These are phyloP conservation scores for Ceratocystis papillata DNA, from an alignment of 2,329 filamentous ascomycete genomes.

Conservation along the genomic window DNA sequence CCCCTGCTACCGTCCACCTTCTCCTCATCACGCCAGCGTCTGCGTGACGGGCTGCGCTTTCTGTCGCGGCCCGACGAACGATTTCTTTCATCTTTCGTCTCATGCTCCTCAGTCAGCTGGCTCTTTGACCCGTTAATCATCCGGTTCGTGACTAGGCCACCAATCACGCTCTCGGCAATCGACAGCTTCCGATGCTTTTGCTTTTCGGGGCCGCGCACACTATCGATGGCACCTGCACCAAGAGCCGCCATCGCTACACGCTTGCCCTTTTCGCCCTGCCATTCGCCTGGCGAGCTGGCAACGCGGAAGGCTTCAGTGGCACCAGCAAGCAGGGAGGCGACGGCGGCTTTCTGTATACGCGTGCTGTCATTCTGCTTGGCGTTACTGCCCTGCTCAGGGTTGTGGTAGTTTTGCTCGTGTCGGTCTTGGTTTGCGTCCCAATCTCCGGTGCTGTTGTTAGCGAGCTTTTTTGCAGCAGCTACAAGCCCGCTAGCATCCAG, in stretches of 20 bases:
- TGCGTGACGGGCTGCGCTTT: conserved; percentile 25
- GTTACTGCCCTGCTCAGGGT: conserved; percentile 27
- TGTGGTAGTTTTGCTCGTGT: conserved; percentile 27
- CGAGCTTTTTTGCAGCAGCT: conserved; percentile 49
- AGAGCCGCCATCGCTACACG: conserved; percentile 79
- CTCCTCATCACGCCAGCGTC: conserved; percentile 32
- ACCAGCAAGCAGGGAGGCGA: conserved; percentile 80
- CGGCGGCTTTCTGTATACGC: conserved; percentile 75
- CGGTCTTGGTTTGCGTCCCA: conserved; percentile 40
- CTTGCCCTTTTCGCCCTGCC: conserved; percentile 85
- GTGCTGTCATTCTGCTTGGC: conserved; percentile 41
- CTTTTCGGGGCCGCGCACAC: conserved; percentile 57
- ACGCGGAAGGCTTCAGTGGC: conserved; percentile 87
- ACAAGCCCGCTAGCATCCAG: conserved; percentile 52
- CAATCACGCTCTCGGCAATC: conserved; percentile 75
- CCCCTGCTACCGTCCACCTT: conserved; percentile 32
- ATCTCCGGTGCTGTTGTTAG: conserved; percentile 39
- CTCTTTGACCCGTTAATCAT: conserved; percentile 68
- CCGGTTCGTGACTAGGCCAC: conserved; percentile 75
- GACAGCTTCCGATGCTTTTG: conserved; percentile 77
- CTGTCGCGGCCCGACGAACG: conserved; percentile 28
- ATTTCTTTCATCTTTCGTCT: conserved; percentile 35
- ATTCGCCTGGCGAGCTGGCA: conserved; percentile 76
- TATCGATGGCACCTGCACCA: conserved; percentile 77
- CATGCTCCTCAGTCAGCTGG: conserved; percentile 52